Conservation (phyloP, 2,329 filamentous ascomycete species). For the Arthroderma sp. region DNA sequence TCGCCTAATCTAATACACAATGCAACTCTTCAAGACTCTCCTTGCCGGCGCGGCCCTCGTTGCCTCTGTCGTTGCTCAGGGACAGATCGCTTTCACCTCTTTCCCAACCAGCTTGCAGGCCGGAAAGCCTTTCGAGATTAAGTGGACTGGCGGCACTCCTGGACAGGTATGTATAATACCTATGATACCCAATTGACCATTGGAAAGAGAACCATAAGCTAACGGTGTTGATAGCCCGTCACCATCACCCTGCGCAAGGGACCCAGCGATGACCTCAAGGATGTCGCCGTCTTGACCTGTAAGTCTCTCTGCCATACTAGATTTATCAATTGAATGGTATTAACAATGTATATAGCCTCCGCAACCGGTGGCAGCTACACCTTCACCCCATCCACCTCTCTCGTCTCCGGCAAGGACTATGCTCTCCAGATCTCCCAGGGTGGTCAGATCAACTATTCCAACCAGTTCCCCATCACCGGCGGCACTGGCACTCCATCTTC, state of each 20-base stretch:
- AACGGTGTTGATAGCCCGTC: conserved; percentile 31
- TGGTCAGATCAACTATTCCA: conserved; percentile 44
- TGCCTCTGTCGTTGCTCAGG: conserved; percentile 37
- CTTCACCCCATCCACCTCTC: conserved; percentile 39
- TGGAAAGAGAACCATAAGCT: too few species aligned
- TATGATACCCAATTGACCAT: background rate
- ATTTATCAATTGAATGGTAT: background rate
- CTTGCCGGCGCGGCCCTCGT: conserved; percentile 37
- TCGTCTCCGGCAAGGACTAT: conserved; percentile 41
- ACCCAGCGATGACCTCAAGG: conserved; percentile 37
- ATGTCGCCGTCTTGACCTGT: conserved; percentile 38
- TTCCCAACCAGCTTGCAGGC: conserved; percentile 38
- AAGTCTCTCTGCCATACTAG: conserved; percentile 1
- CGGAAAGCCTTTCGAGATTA: conserved; percentile 39
- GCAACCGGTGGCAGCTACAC: conserved; percentile 38
- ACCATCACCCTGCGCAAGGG: conserved; percentile 48
- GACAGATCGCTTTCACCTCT: conserved; percentile 39
- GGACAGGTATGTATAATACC: conserved; percentile 17
- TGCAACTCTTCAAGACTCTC: conserved; percentile 42
- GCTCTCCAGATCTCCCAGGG: conserved; percentile 48
- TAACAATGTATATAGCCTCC: conserved; percentile 20
- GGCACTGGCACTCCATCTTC: conserved; percentile 17
- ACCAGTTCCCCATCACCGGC: conserved; percentile 37
- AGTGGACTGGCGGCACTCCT: conserved; percentile 35
- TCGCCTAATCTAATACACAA: conserved; percentile 23